Conservation (phyloP, 2,329 filamentous ascomycete species). For the Cylindrodendrum hubeiense region DNA sequence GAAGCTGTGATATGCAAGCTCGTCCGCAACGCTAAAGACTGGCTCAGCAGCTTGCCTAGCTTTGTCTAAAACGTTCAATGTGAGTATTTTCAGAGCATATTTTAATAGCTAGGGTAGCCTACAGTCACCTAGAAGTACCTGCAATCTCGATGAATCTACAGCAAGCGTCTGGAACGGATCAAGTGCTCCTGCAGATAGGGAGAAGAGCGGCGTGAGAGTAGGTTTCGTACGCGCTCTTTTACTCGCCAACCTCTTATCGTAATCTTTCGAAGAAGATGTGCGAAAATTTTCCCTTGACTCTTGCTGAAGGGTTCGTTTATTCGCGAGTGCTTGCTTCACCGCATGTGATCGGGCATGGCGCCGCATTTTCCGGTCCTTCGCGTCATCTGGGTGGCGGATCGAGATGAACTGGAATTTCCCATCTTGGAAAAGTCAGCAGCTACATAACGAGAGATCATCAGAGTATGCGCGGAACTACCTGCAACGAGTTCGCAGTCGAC, state of each 20-base stretch:
- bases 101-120: background rate
- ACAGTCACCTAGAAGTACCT: slow-evolving; percentile 26
- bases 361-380: background rate
- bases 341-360: slow-evolving; percentile 38
- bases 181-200: background rate
- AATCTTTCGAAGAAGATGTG: background rate
- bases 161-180: slow-evolving; percentile 34
- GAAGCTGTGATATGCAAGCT: slow-evolving; percentile 54
- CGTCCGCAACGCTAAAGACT: slow-evolving; percentile 52
- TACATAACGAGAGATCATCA: background rate
- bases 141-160: slow-evolving; percentile 19
- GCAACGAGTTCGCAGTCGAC: background rate
- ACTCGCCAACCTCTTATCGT: accelerated
- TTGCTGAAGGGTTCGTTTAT: slow-evolving; percentile 29
- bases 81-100: background rate
- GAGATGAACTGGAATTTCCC: slow-evolving; percentile 36
- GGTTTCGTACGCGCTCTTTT: accelerated
- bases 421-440: slow-evolving; percentile 6
- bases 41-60: slow-evolving; percentile 47
- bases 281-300: slow-evolving; percentile 25
- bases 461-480: background rate
- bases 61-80: slow-evolving; percentile 27
- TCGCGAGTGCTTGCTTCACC: slow-evolving; percentile 25
- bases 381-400: slow-evolving; percentile 4
- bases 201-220: accelerated